Conservation (phyloP, 2,329 filamentous ascomycete genomes). For the Chrysoporthe cubensis region DNA sequence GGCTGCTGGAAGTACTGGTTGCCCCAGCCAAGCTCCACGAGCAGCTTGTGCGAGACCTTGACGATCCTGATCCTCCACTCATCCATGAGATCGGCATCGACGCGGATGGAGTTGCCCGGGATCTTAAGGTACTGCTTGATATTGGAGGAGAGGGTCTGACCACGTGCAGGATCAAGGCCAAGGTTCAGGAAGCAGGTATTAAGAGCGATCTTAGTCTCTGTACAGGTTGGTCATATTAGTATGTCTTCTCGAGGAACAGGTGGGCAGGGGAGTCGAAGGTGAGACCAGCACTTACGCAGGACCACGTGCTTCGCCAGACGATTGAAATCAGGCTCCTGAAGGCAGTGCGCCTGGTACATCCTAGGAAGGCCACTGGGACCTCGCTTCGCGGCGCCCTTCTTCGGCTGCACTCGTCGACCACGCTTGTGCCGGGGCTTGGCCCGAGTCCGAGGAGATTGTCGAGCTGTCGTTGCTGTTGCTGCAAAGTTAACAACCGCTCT, state of each 20-base stretch:
- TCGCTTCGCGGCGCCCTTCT: too few relatives aligned
- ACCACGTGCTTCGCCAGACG: conserved; percentile 8
- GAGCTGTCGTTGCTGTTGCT: neutral
- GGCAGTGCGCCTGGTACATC: conserved; percentile 9
- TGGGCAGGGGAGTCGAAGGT: neutral
- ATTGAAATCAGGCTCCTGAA: neutral
- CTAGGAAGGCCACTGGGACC: neutral
- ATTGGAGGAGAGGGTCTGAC: neutral
- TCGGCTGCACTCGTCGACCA: neutral
- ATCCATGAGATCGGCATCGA: neutral
- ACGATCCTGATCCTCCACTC: conserved; percentile 16
- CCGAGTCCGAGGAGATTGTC: neutral
- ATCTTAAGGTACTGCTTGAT: conserved; percentile 15
- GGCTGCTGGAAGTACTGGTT: conserved; percentile 14
- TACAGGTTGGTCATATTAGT: neutral
- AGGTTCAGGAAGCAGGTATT: conserved; percentile 12
- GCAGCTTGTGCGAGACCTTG: conserved; percentile 19
- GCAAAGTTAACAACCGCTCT: neutral
- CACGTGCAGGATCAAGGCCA: conserved; percentile 20
- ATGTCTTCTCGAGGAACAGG: neutral
- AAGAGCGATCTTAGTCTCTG: neutral
- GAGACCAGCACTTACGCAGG: conserved; percentile 14
- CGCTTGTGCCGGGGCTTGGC: neutral
- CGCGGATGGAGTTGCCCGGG: conserved; percentile 24
- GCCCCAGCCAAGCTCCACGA: conserved; percentile 17